Evolutionary conservation across 257 asterid species (phyloP).

Genomic region (Asclepias syriaca): DNA sequence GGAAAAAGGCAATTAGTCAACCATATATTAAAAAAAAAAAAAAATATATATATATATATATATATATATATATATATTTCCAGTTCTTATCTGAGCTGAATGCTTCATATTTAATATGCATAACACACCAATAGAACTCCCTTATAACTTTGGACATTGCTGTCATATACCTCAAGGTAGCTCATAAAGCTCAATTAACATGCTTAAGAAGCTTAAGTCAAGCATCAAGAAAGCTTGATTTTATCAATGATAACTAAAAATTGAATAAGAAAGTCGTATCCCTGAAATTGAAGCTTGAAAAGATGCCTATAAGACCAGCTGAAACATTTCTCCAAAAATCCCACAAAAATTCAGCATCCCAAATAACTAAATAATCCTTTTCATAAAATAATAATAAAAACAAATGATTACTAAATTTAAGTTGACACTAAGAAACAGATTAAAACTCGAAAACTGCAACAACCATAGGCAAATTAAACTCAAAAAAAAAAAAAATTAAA

Average conservation of each 20-base stretch:
- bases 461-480: neutral
- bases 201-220: too few species aligned
- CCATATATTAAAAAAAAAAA: neutral
- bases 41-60: too few species aligned
- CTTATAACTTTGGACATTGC: neutral
- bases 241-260: neutral
- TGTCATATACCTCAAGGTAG: neutral
- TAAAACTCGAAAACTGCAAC: neutral
- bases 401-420: neutral
- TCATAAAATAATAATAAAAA: neutral
- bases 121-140: neutral
- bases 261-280: neutral
- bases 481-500: too few species aligned
- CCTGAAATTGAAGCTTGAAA: neutral
- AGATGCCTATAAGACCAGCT: neutral
- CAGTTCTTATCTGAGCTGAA: neutral
- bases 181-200: neutral
- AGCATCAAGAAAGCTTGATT: neutral
- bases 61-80: too few species aligned
- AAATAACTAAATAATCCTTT: neutral
- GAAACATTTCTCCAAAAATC: neutral
- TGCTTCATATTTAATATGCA: neutral
- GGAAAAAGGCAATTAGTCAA: neutral
- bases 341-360: neutral
- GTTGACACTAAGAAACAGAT: neutral